Evolutionary conservation across 2,329 filamentous ascomycete genomes (phyloP), one percentile per base, ranked within the genome.

Genomic region (Shiraia sp.): DNA sequence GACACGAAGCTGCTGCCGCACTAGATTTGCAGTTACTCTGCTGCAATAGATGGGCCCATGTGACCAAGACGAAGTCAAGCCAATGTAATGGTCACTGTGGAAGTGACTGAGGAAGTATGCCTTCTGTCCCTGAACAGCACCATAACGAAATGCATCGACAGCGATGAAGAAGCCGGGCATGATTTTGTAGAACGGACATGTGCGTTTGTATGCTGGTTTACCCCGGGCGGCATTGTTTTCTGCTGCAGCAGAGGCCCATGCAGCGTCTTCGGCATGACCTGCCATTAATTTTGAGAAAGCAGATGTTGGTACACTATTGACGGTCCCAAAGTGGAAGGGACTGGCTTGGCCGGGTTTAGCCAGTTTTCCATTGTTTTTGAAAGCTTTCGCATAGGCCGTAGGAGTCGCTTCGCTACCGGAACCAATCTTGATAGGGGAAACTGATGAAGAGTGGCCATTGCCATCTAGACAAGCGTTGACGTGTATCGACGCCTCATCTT

Each of bases 61-160:
- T 27, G 77, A 82, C 93, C 93, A 99, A 23, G 79, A 89, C 6
- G 87, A 83, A 9, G 89, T 93, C 9, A 99, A 74, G 2, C 93
- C 93, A 24, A 96, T 84, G 59, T 99, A 99, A 65, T 99, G 93
- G 65, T 99, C 93, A 60, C 90, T 96, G 69, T 99, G 93, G 55
- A 97, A 99, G 65, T 99, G 93, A 57, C 91, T 96, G 9, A 99
- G 79, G 55, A 99, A 99, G 65, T 99, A 99, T 1, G 92, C 93
- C 39, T 88, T 86, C 66, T 91, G 96, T 1, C 90, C 91, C 63
- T 95, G 80, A 0, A 99, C 89, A 3, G 91, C 90, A 2, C 93
- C 93, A 61, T 97, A 99, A 14, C 92, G 84, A 62, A 99, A 96
- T 0, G 93, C 93, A 69, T 99, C 93, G 1, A 99, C 93, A 43